Conservation (phyloP, 371 early-diverging fungal species). For the Apophysomyces sp. region DNA sequence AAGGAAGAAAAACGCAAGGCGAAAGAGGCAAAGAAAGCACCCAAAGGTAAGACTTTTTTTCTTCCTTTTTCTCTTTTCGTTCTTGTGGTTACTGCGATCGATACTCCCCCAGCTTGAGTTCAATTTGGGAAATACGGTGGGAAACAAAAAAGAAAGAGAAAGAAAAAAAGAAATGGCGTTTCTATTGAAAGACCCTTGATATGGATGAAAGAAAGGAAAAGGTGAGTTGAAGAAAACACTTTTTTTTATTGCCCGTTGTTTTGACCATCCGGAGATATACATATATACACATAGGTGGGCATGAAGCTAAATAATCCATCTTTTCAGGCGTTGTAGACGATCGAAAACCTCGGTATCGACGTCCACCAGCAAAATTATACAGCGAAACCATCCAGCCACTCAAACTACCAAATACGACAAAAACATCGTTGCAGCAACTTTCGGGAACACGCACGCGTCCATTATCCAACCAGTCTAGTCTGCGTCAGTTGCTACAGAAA, state of each 20-base stretch:
- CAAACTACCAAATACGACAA: background rate
- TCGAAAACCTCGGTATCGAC: slow-evolving; percentile 19
- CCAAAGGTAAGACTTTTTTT: slow-evolving; percentile 30
- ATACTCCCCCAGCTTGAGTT: background rate
- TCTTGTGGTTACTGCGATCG: background rate
- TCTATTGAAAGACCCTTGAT: too few species aligned
- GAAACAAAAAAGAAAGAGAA: too few species aligned
- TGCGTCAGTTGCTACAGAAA: background rate
- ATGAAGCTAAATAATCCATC: background rate
- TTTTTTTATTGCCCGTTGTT: background rate
- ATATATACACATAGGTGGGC: background rate
- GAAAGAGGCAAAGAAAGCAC: slow-evolving; percentile 34
- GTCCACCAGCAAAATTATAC: slow-evolving; percentile 22
- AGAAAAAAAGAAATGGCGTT: too few species aligned
- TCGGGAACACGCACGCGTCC: background rate
- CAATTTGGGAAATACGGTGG: background rate
- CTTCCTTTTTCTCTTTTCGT: background rate
- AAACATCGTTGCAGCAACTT: background rate
- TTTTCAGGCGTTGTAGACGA: slow-evolving; percentile 6
- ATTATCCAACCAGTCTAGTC: background rate
- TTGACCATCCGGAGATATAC: background rate
- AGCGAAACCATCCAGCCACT: background rate
- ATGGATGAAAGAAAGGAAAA: background rate
- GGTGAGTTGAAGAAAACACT: background rate
- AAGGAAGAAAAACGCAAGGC: slow-evolving; percentile 47